Percentiles rank a stretch among this genome's conserved stretches.
Conservation (phyloP, 1,284 basidiomycete species). For the Apiotrichum laibachii region DNA sequence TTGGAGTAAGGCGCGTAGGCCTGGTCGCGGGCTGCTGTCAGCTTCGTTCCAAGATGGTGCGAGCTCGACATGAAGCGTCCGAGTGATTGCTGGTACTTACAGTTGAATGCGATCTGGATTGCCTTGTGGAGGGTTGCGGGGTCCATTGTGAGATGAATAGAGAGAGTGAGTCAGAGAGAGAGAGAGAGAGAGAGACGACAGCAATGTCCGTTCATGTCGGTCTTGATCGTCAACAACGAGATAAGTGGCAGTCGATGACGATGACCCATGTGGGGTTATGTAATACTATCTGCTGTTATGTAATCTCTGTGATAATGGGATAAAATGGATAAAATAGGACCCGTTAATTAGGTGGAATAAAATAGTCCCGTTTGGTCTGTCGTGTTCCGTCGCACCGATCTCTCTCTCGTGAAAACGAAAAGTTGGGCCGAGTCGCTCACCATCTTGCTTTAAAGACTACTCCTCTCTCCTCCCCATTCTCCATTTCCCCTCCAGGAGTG, state of each 20-base stretch:
- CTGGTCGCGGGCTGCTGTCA: constrained; percentile 56
- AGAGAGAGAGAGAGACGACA: not conserved
- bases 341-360: too few species aligned
- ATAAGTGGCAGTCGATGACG: not conserved
- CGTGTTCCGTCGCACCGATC: not conserved
- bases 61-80: too few species aligned
- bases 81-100: constrained; percentile 16
- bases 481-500: not conserved
- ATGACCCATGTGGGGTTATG: too few species aligned
- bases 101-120: constrained; percentile 33
- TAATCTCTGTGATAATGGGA: too few species aligned
- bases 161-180: not conserved
- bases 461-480: not conserved
- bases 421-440: not conserved
- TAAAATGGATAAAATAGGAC: not conserved
- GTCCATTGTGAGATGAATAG: constrained; percentile 14
- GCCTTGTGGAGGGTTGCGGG: constrained; percentile 36
- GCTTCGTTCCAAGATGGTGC: not conserved
- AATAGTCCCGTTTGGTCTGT: not conserved
- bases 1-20: constrained; percentile 76
- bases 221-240: too few species aligned
- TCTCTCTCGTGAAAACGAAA: not conserved
- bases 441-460: too few species aligned
- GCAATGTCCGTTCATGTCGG: too few species aligned
- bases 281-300: too few species aligned